Base-by-base conservation (phyloP, 2,329 filamentous ascomycete genomes). In the Fusarium oligoseptatum region DNA sequence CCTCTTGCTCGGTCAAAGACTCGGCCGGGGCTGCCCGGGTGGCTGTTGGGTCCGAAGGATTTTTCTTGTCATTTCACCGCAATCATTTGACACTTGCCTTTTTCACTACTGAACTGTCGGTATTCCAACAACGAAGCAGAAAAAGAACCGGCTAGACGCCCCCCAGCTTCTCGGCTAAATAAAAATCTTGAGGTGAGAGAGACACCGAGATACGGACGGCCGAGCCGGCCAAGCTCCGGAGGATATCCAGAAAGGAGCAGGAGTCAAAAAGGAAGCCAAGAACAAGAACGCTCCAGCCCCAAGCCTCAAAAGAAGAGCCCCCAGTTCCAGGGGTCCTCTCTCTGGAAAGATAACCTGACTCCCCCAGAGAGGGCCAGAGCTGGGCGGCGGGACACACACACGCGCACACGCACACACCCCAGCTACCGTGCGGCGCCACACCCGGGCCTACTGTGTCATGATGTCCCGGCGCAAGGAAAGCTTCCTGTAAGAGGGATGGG, bases 191-290 rank as follows among this genome's bases (percentile, higher is more conserved):
- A 66, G 70, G 65, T 74, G 72, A 68, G 72, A 55, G 48, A 55
- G 48, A 32, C 27, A 66, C 76, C 76, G 74, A 77, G 72, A 77
- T 77, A 78, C 74, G 64, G 63, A 77, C 70, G 76, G 71, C 76
- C 74, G 76, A 75, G 62, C 72, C 68, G 66, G 72, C 63, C 58
- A 76, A 71, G 70, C 68, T 27, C 62, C 65, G 66, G 64, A 73
- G 72, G 55, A 57, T 41, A 39, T 41, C 39, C 61, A 64, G 56
- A 75, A 64, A 64, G 50, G 68, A 71, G 60, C 50, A 64, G 62
- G 48, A 64, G 36, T 45, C 50, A 12, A 43, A 43, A 39, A 27
- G 20, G 62, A 64, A 57, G 68, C 68, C 70, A 74, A 71, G 57
- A 66, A 62, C 60, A 65, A 76, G 71, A 74, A 69, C 65, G 69